Conservation (phyloP, 1,284 basidiomycete genomes). For the Cutaneotrichosporon cavernicola region DNA sequence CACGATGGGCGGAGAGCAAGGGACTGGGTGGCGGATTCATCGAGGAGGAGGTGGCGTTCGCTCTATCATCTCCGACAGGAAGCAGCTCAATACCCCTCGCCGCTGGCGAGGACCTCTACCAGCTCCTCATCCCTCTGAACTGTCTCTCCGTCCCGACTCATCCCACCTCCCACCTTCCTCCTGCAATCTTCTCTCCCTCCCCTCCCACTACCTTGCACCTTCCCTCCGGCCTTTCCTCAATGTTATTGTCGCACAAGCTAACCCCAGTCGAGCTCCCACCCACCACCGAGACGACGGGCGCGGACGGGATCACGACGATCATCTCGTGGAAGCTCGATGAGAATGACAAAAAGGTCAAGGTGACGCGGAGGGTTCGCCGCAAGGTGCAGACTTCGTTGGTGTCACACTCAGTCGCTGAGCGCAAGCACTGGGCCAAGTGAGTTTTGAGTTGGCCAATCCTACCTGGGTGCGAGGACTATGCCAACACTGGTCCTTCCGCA, state of each 20-base stretch:
- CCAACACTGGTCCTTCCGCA: not conserved
- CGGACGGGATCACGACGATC: constrained; percentile 83
- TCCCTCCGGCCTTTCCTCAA: not conserved
- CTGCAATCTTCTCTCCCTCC: not conserved
- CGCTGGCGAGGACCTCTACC: too few species aligned
- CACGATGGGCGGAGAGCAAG: too few species aligned
- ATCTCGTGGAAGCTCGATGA: constrained; percentile 85
- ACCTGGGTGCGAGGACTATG: too few species aligned
- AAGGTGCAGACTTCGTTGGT: constrained; percentile 89
- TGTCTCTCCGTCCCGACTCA: too few species aligned
- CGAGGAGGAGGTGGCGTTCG: too few species aligned
- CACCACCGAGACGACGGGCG: constrained; percentile 68
- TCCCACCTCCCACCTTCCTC: too few species aligned
- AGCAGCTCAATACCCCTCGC: too few species aligned
- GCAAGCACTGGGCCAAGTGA: constrained; percentile 83
- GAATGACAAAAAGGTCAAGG: constrained; percentile 93
- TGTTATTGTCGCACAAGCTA: not conserved
- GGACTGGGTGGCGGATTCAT: too few species aligned
- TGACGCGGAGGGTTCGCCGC: constrained; percentile 76
- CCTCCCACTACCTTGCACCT: not conserved
- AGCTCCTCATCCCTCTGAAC: too few species aligned
- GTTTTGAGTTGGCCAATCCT: constrained; percentile 16
- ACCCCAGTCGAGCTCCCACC: constrained; percentile 39
- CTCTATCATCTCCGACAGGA: too few species aligned
- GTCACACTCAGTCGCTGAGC: constrained; percentile 87